Evolutionary conservation across 805 yeast genomes (phyloP).

Genomic region (Spathaspora gorwiae): DNA sequence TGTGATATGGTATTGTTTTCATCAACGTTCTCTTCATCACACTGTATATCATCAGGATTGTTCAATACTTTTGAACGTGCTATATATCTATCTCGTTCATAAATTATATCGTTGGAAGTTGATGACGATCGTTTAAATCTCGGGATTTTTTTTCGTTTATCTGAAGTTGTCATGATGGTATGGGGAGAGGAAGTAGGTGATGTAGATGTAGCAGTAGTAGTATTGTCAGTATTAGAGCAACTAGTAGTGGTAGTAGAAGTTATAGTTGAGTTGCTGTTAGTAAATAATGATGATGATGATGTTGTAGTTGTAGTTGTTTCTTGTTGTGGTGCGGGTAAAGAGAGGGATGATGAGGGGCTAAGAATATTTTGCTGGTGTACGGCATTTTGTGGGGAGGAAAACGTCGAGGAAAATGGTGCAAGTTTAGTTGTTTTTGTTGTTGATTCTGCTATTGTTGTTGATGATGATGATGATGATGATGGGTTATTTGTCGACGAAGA

Average conservation of each 20-base stretch:
- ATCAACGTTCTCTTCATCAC: slow-evolving; percentile 4
- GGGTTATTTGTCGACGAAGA: neutral
- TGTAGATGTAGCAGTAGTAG: neutral
- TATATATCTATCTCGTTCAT: slow-evolving; percentile 39
- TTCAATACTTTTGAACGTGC: slow-evolving; percentile 36
- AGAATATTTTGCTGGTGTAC: neutral
- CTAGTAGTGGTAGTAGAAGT: neutral
- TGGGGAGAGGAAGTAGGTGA: neutral
- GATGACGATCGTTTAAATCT: slow-evolving; percentile 32
- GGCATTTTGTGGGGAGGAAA: neutral
- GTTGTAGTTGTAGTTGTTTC: neutral
- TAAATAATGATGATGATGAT: neutral
- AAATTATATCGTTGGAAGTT: slow-evolving; percentile 33
- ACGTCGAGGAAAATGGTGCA: neutral
- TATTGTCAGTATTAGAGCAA: neutral
- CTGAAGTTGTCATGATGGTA: no score
- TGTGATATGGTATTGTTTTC: neutral
- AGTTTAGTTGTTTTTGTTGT: neutral
- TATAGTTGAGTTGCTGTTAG: neutral
- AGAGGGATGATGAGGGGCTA: neutral
- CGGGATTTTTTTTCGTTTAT: neutral
- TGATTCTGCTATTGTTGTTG: neutral
- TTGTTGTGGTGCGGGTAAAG: neutral
- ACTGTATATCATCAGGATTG: slow-evolving; percentile 3
- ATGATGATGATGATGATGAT: neutral